Conservation (phyloP, 139 green algal species). For the Chlorella vulgaris region DNA sequence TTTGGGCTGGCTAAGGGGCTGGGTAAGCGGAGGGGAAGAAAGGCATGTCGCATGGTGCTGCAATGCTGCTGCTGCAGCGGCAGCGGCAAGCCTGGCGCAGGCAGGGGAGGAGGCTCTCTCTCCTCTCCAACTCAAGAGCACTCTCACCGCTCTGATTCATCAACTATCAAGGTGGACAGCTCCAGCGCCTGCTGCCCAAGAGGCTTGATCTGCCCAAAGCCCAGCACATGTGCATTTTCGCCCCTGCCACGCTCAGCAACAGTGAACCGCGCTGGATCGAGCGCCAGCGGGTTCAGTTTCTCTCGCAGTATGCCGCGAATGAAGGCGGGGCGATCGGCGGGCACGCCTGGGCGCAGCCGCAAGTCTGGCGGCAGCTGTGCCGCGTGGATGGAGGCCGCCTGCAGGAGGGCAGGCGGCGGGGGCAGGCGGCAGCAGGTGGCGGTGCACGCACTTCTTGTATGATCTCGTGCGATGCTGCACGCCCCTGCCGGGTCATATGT, state of each 20-base stretch:
- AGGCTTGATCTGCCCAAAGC: constrained; percentile 21
- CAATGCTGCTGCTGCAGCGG: not conserved
- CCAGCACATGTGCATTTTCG: not conserved
- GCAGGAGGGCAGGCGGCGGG: not conserved
- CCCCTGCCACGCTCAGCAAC: not conserved
- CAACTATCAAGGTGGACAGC: constrained; percentile 9
- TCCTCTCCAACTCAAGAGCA: too few relatives aligned
- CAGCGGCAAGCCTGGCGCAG: not conserved
- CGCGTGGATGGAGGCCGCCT: not conserved
- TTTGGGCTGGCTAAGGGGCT: too few relatives aligned
- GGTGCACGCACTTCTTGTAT: too few relatives aligned
- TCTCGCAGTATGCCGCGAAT: not conserved
- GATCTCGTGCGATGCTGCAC: too few relatives aligned
- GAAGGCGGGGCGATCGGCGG: not conserved
- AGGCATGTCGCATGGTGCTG: too few relatives aligned
- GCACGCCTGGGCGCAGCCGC: not conserved
- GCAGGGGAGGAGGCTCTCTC: too few relatives aligned
- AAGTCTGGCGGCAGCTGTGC: not conserved
- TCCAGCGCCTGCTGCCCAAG: not conserved
- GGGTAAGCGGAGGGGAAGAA: not conserved
- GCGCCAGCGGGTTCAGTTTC: constrained; percentile 3
- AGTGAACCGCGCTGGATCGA: constrained; percentile 19
- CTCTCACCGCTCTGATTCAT: constrained; percentile 7
- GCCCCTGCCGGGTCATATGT: too few relatives aligned
- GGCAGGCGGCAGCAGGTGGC: too few relatives aligned